Conservation (phyloP, 2,329 filamentous ascomycete species). For the Arthrobotrys megalospora region DNA sequence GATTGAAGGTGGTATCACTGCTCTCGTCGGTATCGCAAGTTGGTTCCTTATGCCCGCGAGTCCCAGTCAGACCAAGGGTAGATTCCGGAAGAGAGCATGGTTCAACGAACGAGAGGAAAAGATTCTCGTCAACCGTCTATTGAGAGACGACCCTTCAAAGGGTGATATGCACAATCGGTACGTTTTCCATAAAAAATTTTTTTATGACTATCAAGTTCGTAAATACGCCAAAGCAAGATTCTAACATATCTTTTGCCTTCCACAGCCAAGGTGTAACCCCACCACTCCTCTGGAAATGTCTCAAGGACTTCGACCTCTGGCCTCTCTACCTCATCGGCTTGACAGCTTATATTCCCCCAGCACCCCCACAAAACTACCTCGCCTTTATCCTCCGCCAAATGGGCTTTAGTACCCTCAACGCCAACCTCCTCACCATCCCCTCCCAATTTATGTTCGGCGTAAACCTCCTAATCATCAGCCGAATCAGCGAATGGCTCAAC, state of each 20-base stretch:
- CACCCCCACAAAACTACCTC: slow-evolving; percentile 69
- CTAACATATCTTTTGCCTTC: slow-evolving; percentile 63
- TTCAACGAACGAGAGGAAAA: slow-evolving; percentile 75
- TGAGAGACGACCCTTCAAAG: slow-evolving; percentile 73
- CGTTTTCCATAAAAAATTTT: slow-evolving; percentile 63
- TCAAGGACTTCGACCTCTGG: slow-evolving; percentile 67
- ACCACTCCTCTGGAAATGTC: slow-evolving; percentile 65
- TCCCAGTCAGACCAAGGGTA: slow-evolving; percentile 70
- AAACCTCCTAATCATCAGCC: slow-evolving; percentile 70
- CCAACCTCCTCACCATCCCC: slow-evolving; percentile 70
- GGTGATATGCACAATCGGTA: slow-evolving; percentile 65
- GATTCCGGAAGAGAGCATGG: slow-evolving; percentile 71
- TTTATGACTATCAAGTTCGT: not conserved
- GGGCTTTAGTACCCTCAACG: slow-evolving; percentile 70
- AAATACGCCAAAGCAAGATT: not conserved
- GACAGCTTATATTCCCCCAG: slow-evolving; percentile 68
- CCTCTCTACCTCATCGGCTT: slow-evolving; percentile 67
- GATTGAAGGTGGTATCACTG: slow-evolving; percentile 67
- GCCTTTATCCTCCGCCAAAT: slow-evolving; percentile 69
- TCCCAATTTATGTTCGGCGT: slow-evolving; percentile 70
- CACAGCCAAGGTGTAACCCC: slow-evolving; percentile 66
- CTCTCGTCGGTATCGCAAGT: slow-evolving; percentile 70
- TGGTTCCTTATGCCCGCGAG: slow-evolving; percentile 72
- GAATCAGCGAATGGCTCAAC: slow-evolving; percentile 69
- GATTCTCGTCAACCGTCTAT: slow-evolving; percentile 75